Percentiles rank a stretch among this genome's conserved stretches.
These are phyloP conservation scores for Plantago coronopus DNA, from an alignment of 305 asterid genomes.

Conservation along the genomic window DNA sequence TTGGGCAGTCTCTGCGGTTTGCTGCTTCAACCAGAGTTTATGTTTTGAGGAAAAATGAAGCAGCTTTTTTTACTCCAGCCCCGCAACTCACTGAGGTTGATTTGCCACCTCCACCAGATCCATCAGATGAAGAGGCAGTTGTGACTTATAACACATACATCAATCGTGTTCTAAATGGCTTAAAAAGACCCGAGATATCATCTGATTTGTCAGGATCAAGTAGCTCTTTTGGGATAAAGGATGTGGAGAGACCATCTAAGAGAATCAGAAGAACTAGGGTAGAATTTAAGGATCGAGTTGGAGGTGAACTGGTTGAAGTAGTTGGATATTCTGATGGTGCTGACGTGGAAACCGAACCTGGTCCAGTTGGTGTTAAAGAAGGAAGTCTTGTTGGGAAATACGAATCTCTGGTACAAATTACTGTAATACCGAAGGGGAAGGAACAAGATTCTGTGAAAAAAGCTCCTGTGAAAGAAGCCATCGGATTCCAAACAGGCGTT, in stretches of 20 bases:
- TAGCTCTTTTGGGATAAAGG: constrained; percentile 31
- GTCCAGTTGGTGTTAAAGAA: constrained; percentile 92
- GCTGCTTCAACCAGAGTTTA: constrained; percentile 93
- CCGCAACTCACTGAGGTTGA: constrained; percentile 56
- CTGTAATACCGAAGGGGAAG: constrained; percentile 85
- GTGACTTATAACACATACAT: constrained; percentile 80
- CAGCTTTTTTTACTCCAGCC: constrained; percentile 75
- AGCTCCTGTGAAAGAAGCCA: constrained; percentile 40
- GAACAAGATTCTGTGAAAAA: constrained; percentile 47
- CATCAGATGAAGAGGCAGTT: constrained; percentile 90
- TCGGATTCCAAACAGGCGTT: constrained; percentile 54
- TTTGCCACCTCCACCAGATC: constrained; percentile 82
- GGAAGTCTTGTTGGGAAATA: constrained; percentile 99
- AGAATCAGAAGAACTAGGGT: constrained; percentile 72
- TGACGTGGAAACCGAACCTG: constrained; percentile 95
- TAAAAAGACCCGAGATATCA: constrained; percentile 34
- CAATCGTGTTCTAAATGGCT: constrained; percentile 60
- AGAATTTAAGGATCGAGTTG: constrained; percentile 82
- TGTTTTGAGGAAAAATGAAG: constrained; percentile 68
- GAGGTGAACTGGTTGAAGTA: constrained; percentile 75
- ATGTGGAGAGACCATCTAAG: constrained; percentile 63
- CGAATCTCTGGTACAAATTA: constrained; percentile 83
- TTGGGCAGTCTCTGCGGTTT: constrained; percentile 84
- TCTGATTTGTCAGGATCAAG: constrained; percentile 32
- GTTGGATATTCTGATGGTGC: constrained; percentile 92